Percentiles rank a stretch among this genome's conserved stretches.
phyloP scores from a whole-genome alignment of 306 rosid species.

The Acacia acuminata region DNA sequence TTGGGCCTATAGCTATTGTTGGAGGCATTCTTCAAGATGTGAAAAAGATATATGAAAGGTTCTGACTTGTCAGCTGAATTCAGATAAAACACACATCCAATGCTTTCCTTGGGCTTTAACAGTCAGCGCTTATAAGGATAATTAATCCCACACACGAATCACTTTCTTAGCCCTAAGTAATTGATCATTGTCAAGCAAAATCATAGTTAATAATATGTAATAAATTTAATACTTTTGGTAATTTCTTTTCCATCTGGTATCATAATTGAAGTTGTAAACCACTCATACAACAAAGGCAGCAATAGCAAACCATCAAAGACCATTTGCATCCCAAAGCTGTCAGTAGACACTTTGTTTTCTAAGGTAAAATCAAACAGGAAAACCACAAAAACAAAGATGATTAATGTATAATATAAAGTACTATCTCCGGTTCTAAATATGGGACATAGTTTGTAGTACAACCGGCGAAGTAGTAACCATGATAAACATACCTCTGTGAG shows the following conservation, averaged over 20 bases:
- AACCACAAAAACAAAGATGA: neutral
- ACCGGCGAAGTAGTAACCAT: slow-evolving; percentile 2
- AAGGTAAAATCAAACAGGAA: neutral
- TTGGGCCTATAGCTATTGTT: neutral
- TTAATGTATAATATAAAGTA: neutral
- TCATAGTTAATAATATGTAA: neutral
- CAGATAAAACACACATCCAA: neutral
- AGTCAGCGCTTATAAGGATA: neutral
- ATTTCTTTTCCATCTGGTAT: slow-evolving; percentile 13
- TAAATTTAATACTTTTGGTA: neutral
- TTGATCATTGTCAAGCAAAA: neutral
- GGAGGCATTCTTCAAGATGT: neutral
- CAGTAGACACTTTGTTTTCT: neutral
- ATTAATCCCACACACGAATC: neutral
- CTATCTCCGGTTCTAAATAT: no score
- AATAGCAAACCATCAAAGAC: neutral
- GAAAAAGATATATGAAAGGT: neutral
- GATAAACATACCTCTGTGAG: slow-evolving; percentile 72
- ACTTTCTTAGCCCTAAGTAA: neutral
- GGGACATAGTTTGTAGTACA: no score
- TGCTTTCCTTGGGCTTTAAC: neutral
- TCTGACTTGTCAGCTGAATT: neutral
- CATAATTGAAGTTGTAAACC: neutral
- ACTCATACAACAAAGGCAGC: neutral
- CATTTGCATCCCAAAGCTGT: neutral